Evolutionary conservation across 1,139 yeast genomes (phyloP).

Genomic region (Blastobotrys aristatus): DNA sequence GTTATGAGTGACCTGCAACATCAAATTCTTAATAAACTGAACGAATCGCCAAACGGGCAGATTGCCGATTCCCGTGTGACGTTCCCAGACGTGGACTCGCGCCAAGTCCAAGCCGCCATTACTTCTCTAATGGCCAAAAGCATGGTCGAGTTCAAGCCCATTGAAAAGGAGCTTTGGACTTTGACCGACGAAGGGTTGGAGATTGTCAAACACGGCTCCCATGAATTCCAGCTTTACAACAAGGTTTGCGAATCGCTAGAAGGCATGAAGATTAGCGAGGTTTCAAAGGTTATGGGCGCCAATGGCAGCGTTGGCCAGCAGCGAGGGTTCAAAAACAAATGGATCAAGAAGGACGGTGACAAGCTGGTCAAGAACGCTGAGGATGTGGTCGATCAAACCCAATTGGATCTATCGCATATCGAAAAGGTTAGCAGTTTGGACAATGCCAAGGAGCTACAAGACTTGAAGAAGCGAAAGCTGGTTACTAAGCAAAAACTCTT

Average conservation of each 20-base stretch:
- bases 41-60: constrained; percentile 45
- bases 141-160: constrained; percentile 69
- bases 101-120: constrained; percentile 66
- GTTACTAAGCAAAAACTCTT: constrained; percentile 65
- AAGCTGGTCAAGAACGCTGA: constrained; percentile 53
- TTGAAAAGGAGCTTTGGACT: constrained; percentile 71
- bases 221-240: constrained; percentile 75
- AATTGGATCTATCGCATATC: constrained; percentile 57
- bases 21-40: constrained; percentile 56
- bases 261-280: constrained; percentile 79
- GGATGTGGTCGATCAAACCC: constrained; percentile 63
- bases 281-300: constrained; percentile 68
- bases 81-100: constrained; percentile 50
- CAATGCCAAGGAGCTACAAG: constrained; percentile 66
- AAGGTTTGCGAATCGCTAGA: constrained; percentile 72
- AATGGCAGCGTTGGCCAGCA: constrained; percentile 93
- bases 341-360: constrained; percentile 89
- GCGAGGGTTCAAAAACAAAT: constrained; percentile 95
- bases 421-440: constrained; percentile 51
- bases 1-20: constrained; percentile 46
- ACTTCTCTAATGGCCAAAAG: constrained; percentile 81
- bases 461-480: constrained; percentile 91
- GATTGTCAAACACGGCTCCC: constrained; percentile 75
- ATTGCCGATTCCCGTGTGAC: constrained; percentile 60
- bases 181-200: constrained; percentile 81